Evolutionary conservation across 805 yeast genomes (phyloP).

Genomic region (Pichia paraexigua): DNA sequence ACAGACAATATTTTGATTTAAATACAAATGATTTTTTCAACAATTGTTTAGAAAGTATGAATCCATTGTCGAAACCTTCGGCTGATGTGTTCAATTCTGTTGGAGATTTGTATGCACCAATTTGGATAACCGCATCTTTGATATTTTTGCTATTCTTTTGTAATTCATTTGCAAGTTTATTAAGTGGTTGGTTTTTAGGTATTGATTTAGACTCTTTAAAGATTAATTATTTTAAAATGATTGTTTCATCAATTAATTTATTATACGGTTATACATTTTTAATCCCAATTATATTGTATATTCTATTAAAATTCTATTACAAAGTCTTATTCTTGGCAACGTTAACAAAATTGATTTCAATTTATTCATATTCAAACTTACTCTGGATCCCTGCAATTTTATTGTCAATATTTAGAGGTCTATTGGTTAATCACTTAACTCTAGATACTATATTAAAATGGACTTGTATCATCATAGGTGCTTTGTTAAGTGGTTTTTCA

Average conservation of each 20-base stretch:
- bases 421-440: conserved; percentile 38
- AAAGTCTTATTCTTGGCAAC: conserved; percentile 42
- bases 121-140: conserved; percentile 85
- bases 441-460: conserved; percentile 50
- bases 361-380: conserved; percentile 79
- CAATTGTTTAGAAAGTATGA: conserved; percentile 48
- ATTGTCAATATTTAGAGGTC: conserved; percentile 48
- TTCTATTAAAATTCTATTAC: conserved; percentile 42
- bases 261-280: conserved; percentile 70
- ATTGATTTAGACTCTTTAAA: conserved; percentile 31
- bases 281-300: conserved; percentile 52
- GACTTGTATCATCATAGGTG: conserved; percentile 54
- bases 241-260: conserved; percentile 60
- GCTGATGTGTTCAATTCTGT: conserved; percentile 33
- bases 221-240: conserved; percentile 48
- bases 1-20: conserved; percentile 61
- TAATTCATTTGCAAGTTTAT: conserved; percentile 56
- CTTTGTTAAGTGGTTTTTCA: conserved; percentile 50
- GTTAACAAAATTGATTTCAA: conserved; percentile 54
- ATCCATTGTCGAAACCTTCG: conserved; percentile 37
- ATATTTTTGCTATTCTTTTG: conserved; percentile 68
- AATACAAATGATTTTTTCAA: conserved; percentile 53
- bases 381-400: conserved; percentile 82
- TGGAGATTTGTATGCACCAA: conserved; percentile 78
- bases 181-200: conserved; percentile 42